Base-by-base conservation (phyloP, 2,329 filamentous ascomycete species). In the Ophiostoma populinum region DNA sequence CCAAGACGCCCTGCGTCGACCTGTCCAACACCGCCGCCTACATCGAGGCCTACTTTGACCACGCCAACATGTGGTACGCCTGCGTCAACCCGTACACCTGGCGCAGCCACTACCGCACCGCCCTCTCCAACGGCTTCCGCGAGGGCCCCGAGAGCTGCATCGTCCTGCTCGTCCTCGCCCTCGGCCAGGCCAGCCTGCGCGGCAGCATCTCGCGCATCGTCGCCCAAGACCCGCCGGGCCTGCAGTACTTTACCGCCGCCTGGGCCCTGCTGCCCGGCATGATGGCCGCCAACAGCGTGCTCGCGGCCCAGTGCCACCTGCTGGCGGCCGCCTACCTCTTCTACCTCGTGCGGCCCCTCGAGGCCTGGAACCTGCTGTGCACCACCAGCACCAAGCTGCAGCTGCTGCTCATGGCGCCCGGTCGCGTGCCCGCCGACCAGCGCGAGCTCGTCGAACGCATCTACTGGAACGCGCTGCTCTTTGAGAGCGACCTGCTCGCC, bases 11-110 rank as follows among this genome's bases (percentile, higher is more conserved):
- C 1, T 71, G 67, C 44, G 65, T 85, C 39, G 78, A 85, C 51
- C 56, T 86, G 28, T 77, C 75, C 29, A 82, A 83, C 49, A 79
- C 75, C 2, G 67, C 73, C 31, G 66, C 73, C 4, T 86, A 85
- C 51, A 76, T 82, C 26, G 73, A 80, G 48, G 75, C 80, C 1
- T 87, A 82, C 52, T 90, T 87, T 48, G 74, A 79, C 39, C 66
- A 76, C 27, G 81, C 85, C 40, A 87, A 87, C 44, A 66, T 85
- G 3, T 87, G 81, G 77, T 87, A 87, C 47, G 80, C 81, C 8
- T 83, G 79, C 46, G 79, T 90, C 22, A 86, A 85, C 49, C 80
- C 80, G 1, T 80, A 80, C 51, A 80, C 74, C 2, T 90, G 81
- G 80, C 64, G 69, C 27, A 72, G 65, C 40, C 76, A 83, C 50